phyloP scores from a whole-genome alignment of 2,329 filamentous ascomycete genomes.

The Aspergillus sp. region DNA sequence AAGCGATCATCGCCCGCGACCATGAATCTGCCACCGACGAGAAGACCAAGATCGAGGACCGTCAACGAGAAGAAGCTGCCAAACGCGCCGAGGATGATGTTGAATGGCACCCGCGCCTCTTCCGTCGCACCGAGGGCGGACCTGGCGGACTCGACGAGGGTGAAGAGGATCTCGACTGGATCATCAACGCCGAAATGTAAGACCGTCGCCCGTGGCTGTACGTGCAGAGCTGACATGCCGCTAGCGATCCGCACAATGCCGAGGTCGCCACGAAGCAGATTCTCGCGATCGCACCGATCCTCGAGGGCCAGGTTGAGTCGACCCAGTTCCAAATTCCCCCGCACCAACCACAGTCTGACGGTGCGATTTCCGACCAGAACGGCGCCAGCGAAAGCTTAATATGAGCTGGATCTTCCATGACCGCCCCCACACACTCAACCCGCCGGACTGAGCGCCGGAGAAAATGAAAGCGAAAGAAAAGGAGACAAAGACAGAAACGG shows the following conservation, averaged over 20 bases:
- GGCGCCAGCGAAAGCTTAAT: not conserved
- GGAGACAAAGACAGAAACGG: not conserved
- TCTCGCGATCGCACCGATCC: slow-evolving; percentile 77
- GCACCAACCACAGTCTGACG: slow-evolving; percentile 21
- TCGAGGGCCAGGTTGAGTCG: slow-evolving; percentile 68
- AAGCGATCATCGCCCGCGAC: slow-evolving; percentile 79
- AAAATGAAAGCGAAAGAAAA: slow-evolving; percentile 1
- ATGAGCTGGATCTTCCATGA: not conserved
- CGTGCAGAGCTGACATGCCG: slow-evolving; percentile 5
- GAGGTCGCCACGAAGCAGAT: slow-evolving; percentile 77
- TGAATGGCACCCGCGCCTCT: slow-evolving; percentile 86
- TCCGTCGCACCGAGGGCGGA: slow-evolving; percentile 71
- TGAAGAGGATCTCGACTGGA: slow-evolving; percentile 90
- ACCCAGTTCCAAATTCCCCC: slow-evolving; percentile 59
- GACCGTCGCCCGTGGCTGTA: slow-evolving; percentile 23
- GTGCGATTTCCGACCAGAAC: slow-evolving; percentile 7
- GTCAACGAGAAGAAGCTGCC: slow-evolving; percentile 84
- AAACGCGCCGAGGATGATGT: slow-evolving; percentile 72
- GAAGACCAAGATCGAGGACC: slow-evolving; percentile 94
- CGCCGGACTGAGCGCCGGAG: not conserved
- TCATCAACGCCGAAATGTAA: slow-evolving; percentile 84
- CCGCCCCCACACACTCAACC: not conserved
- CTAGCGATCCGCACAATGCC: slow-evolving; percentile 63
- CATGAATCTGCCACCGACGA: slow-evolving; percentile 89
- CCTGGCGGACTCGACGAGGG: slow-evolving; percentile 72